A percentile compares a stretch with the other conserved stretches of the same genome.
Evolutionary conservation across 495 filamentous ascomycete species (phyloP).

Genomic region (Aspergillus hancockii): DNA sequence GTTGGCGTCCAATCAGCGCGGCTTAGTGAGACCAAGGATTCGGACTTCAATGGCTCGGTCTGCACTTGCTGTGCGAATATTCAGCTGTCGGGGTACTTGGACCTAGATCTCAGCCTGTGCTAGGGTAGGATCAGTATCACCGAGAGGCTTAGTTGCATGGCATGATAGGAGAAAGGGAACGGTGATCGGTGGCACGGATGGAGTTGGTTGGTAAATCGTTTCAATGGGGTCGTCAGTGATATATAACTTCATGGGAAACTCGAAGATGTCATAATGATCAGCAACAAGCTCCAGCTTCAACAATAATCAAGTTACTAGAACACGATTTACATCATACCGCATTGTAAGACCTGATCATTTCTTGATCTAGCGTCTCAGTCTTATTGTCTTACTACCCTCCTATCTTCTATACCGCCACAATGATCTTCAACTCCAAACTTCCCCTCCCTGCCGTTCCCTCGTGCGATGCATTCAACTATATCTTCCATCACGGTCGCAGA

Average conservation of each 20-base stretch:
- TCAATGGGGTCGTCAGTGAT: neutral
- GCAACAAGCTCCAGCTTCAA: neutral
- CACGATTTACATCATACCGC: neutral
- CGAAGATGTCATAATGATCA: neutral
- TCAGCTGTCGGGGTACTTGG: neutral
- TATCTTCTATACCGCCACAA: neutral
- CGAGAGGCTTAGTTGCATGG: neutral
- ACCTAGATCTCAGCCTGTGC: neutral
- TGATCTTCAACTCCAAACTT: constrained; percentile 12
- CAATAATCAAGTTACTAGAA: neutral
- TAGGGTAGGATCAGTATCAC: neutral
- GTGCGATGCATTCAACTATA: constrained; percentile 17
- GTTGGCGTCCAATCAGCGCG: neutral
- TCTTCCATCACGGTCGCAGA: constrained; percentile 14
- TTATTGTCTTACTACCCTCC: neutral
- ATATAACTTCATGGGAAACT: neutral
- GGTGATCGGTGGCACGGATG: neutral
- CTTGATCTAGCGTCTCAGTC: no score
- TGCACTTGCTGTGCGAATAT: neutral
- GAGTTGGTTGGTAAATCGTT: neutral
- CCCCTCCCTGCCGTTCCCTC: constrained; percentile 5
- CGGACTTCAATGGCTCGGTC: neutral
- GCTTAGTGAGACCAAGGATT: neutral
- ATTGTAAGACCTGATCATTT: neutral
- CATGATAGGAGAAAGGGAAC: neutral